A percentile compares a stretch with the other conserved stretches of the same genome.
These are phyloP conservation scores for Leptosphaerulina australis DNA, from an alignment of 2,329 filamentous ascomycete species.

Conservation along the genomic window DNA sequence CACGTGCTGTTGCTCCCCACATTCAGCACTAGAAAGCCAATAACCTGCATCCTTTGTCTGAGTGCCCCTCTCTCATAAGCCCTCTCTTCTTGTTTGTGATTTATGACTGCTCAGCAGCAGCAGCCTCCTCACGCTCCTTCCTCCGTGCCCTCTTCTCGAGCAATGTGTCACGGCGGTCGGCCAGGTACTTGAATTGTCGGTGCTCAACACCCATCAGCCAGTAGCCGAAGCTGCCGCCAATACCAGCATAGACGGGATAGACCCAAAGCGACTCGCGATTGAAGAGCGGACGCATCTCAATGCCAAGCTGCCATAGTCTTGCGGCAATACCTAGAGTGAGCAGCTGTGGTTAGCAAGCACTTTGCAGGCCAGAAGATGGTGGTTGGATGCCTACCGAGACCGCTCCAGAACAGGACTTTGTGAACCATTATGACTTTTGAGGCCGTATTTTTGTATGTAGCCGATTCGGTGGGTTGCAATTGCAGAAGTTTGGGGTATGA, in stretches of 20 bases:
- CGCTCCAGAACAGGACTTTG: conserved; percentile 79
- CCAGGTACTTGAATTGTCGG: conserved; percentile 76
- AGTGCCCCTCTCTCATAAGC: conserved; percentile 11
- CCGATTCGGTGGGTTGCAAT: conserved; percentile 21
- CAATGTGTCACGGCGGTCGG: conserved; percentile 77
- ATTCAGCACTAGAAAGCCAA: conserved; percentile 4
- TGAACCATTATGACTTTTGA: conserved; percentile 53
- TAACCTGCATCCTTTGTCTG: conserved; percentile 2
- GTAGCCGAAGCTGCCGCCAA: conserved; percentile 93
- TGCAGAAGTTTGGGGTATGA: conserved; percentile 17
- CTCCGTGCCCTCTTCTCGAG: conserved; percentile 88
- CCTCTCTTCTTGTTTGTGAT: not conserved
- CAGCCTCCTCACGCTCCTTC: conserved; percentile 65
- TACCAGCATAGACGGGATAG: conserved; percentile 85
- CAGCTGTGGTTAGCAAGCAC: conserved; percentile 31
- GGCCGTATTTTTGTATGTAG: conserved; percentile 11
- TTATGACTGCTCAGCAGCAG: conserved; percentile 31
- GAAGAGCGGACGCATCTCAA: conserved; percentile 97
- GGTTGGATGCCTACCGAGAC: conserved; percentile 75
- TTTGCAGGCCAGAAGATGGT: conserved; percentile 20
- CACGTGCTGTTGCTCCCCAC: not conserved
- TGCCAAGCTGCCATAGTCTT: conserved; percentile 94
- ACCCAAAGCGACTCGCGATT: conserved; percentile 82
- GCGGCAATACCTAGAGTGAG: conserved; percentile 75
- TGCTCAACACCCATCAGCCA: conserved; percentile 92